Evolutionary conservation across 164 flowering plant species (phyloP), one percentile per base, ranked within the genome.

Genomic region (Litsea cubeba): DNA sequence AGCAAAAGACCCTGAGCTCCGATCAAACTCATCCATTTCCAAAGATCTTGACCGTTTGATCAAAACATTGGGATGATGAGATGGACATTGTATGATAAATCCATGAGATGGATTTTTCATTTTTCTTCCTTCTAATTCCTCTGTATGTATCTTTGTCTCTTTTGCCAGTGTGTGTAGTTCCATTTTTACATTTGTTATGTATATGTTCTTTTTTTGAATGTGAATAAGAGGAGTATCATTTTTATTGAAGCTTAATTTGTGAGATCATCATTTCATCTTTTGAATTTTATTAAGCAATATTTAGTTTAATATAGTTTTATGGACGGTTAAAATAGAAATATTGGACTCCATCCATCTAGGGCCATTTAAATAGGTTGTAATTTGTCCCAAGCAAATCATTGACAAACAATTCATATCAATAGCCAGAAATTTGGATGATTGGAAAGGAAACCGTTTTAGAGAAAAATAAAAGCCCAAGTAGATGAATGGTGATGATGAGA

Each of bases 1-100:
- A 7, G 76, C 77, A 32, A 74, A 80, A 26, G 72, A 83, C 69
- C 62, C 49, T 14, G 75, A 82, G 12, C 26, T 78, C 10, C 69
- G 76, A 49, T 76, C 74, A 3, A 58, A 76, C 12, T 68, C 79
- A 17, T 68, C 76, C n/a, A 64, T 79, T 49, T 74, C 76, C 51
- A 72, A 50, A 12, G 71, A 70, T 4, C 60, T 76, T 20, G 10
- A 26, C 4, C 3, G n/a, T 30, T 57, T 75, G 64, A 12, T 68
- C 28, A 70, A 69, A 69, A 54, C 60, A 50, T 5, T 32, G 49
- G 14, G 62, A 35, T 68, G 62, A 72, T 62, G 11, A 26, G 20
- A 54, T 15, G n/a, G 15, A 54, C n/a, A 15, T 54, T 54, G 60
- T 54, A 54, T 54, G 17, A 20, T 17, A 54, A 54, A 54, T 54